Percentiles rank a stretch among this genome's conserved stretches.
These are phyloP conservation scores for Suhomyces sp. DNA, from an alignment of 805 yeast species.

Conservation along the genomic window DNA sequence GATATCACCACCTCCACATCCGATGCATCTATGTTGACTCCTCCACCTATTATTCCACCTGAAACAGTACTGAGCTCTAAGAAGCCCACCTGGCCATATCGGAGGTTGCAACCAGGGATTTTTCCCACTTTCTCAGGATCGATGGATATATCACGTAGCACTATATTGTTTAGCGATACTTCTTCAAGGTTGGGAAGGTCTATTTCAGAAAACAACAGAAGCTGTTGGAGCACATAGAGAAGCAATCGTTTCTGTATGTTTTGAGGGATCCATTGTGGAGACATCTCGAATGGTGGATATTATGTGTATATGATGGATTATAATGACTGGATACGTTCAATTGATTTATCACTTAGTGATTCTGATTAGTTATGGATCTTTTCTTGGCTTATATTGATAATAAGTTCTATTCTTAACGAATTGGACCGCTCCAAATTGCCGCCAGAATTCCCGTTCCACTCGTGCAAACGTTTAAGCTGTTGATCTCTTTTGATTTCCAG, in stretches of 20 bases:
- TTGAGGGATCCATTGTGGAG: slow-evolving; percentile 72
- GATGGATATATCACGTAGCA: slow-evolving; percentile 58
- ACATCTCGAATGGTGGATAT: too few species aligned
- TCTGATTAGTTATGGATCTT: too few species aligned
- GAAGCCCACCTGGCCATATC: slow-evolving; percentile 59
- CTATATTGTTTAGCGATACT: slow-evolving; percentile 62
- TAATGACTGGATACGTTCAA: too few species aligned
- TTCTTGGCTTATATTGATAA: too few species aligned
- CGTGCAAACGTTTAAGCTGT: too few species aligned
- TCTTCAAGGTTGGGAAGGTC: slow-evolving; percentile 76
- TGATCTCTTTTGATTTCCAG: too few species aligned
- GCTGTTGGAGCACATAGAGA: slow-evolving; percentile 75
- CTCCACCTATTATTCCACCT: slow-evolving; percentile 67
- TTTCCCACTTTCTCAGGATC: slow-evolving; percentile 67
- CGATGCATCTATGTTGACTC: slow-evolving; percentile 59
- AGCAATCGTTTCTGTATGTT: slow-evolving; percentile 80
- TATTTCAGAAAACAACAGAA: slow-evolving; percentile 76
- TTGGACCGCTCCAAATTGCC: too few species aligned
- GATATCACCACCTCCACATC: slow-evolving; percentile 50
- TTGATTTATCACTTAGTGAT: too few species aligned
- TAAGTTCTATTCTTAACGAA: too few species aligned
- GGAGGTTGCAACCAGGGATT: slow-evolving; percentile 60
- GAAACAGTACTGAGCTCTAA: slow-evolving; percentile 46
- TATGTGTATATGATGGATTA: too few species aligned
- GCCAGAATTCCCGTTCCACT: too few species aligned